Conservation (phyloP, 768 basidiomycete species). For the Suillus luteus region DNA sequence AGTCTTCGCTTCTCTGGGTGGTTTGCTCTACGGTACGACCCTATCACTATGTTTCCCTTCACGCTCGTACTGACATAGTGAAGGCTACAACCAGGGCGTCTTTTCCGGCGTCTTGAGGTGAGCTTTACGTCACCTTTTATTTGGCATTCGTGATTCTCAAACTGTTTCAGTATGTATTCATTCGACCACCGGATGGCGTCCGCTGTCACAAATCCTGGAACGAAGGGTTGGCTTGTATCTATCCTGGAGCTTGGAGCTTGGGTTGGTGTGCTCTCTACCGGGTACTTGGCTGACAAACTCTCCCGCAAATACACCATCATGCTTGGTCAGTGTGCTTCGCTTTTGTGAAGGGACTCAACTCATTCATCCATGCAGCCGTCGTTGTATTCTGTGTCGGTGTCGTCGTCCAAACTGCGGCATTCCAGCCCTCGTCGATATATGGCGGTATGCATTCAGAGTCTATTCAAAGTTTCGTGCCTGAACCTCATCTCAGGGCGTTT, state of each 20-base stretch:
- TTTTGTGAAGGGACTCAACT: neutral
- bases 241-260: slow-evolving; percentile 78
- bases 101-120: slow-evolving; percentile 75
- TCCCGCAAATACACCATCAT: slow-evolving; percentile 75
- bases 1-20: slow-evolving; percentile 78
- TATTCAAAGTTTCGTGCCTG: neutral
- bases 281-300: slow-evolving; percentile 70
- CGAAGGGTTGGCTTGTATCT: slow-evolving; percentile 72
- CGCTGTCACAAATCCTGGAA: slow-evolving; percentile 50
- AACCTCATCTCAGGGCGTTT: slow-evolving; percentile 51
- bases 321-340: slow-evolving; percentile 40
- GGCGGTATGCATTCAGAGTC: slow-evolving; percentile 42
- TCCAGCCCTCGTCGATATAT: slow-evolving; percentile 60
- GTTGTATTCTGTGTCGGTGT: slow-evolving; percentile 70
- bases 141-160: slow-evolving; percentile 6
- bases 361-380: slow-evolving; percentile 44
- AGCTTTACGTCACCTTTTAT: slow-evolving; percentile 16
- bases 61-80: slow-evolving; percentile 3
- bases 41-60: slow-evolving; percentile 4
- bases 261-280: slow-evolving; percentile 73
- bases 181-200: slow-evolving; percentile 57
- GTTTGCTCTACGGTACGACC: slow-evolving; percentile 50
- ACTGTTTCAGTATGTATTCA: slow-evolving; percentile 44
- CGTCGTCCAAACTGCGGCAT: slow-evolving; percentile 67
- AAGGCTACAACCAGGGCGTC: slow-evolving; percentile 52